These are phyloP conservation scores for Lactifluus echinatus DNA, from an alignment of 768 basidiomycete species.

Conservation along the genomic window DNA sequence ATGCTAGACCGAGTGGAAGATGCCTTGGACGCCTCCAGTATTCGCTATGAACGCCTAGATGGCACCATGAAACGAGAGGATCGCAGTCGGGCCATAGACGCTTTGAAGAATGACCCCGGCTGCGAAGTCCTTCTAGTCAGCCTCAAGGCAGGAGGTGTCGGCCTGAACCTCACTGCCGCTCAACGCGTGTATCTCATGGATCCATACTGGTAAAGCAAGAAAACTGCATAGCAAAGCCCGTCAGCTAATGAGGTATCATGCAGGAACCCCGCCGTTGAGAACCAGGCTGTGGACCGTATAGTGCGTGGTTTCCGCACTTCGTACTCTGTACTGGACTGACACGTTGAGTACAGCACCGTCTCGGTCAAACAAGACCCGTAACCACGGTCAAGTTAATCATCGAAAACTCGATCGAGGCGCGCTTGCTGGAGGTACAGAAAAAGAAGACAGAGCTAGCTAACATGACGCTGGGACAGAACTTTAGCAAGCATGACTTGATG, in stretches of 20 bases:
- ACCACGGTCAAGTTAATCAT: conserved; percentile 91
- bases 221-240: background rate
- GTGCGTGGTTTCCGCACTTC: conserved; percentile 38
- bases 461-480: conserved; percentile 81
- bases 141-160: conserved; percentile 94
- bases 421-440: conserved; percentile 85
- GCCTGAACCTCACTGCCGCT: conserved; percentile 90
- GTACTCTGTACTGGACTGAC: background rate
- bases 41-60: conserved; percentile 87
- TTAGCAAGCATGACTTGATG: conserved; percentile 82
- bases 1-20: conserved; percentile 95
- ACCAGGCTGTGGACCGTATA: conserved; percentile 96
- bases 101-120: conserved; percentile 78
- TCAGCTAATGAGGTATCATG: background rate
- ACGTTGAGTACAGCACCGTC: conserved; percentile 62
- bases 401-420: conserved; percentile 87
- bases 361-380: conserved; percentile 90
- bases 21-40: conserved; percentile 71
- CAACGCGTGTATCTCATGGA: conserved; percentile 94
- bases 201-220: conserved; percentile 70
- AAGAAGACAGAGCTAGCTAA: conserved; percentile 94
- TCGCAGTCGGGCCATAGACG: conserved; percentile 84
- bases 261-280: conserved; percentile 96
- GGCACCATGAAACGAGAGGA: conserved; percentile 98
- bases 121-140: conserved; percentile 95